Base-by-base conservation (phyloP, 139 green algal genomes). In the Chlorella sp. region DNA sequence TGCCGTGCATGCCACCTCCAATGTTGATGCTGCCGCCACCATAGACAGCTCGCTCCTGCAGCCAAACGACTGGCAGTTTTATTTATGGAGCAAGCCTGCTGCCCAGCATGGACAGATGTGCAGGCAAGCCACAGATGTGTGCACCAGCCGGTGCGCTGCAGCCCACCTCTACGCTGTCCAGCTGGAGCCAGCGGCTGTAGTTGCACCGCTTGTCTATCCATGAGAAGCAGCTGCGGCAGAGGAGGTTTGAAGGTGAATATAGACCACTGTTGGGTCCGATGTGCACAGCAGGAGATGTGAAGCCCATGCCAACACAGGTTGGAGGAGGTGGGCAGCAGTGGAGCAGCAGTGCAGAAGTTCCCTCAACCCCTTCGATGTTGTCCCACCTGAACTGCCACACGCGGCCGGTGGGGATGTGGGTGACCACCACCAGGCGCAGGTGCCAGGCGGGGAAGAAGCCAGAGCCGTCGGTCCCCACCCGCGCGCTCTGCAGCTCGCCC, bases 361-460 rank as follows among this genome's bases (percentile, higher is more conserved):
- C 9, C 9, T 0, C 65, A 72, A 34, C 30, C 15, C 65, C 4
- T 23, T 7, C 69, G 28, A n/a, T n/a, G 36, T n/a, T 0, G 4
- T 3, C 39, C 0, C 60, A 82, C 76, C 76, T 71, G 57, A 95
- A 95, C 74, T 86, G 57, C 86, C 85, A 93, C 56, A 82, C 84
- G n/a, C 76, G 57, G 32, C 89, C 86, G 13, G 65, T 92, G 47
- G 78, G 55, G 21, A 94, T 44, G 83, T 95, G 90, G 25, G 89
- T 81, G 39, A 95, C 93, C 78, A 95, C 92, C 39, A 95, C 87
- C 36, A 74, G 39, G 30, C 88, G 57, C 78, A 96, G 73, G 65
- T 95, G 93, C 94, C 94, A 96, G 18, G 80, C 89, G 9, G 93
- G 88, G 74, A 92, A 92, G 69, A 90, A 63, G 30, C 93, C 93